Base-by-base conservation (phyloP, 768 basidiomycete species). In the Austroboletus festivus region DNA sequence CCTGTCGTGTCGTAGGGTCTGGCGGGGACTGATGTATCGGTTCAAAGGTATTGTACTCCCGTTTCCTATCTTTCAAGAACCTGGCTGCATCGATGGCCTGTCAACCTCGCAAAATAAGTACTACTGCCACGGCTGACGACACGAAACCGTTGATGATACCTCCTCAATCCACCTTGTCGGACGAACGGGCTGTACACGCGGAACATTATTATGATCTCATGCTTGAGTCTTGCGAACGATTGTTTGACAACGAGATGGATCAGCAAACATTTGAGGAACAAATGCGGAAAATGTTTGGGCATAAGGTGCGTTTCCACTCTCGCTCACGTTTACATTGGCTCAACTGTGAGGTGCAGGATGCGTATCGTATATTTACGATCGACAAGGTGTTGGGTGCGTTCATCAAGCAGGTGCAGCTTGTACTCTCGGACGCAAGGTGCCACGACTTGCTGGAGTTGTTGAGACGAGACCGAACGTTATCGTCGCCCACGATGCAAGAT, bases 161-260 rank as follows among this genome's bases (percentile, higher is more conserved):
- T n/a, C n/a, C n/a, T 1, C 60, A 71, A 18, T 24, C 58, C 16
- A 38, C 57, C 30, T 68, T 61, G 44, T 33, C 66, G 21, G 69
- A 67, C 23, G 71, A 74, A 34, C 64, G 66, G 19, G 51, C 62
- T 20, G 67, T 77, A 18, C 73, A 80, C 11, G 76, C 82, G 5
- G 77, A 77, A 23, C 82, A 88, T 55, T 89, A 82, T 57, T 97
- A 97, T 57, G 84, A 85, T 41, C 75, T 93, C 47, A 71, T 93
- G 58, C 76, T 99, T 15, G 88, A 86, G 50, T 83, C 88, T 4
- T 91, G 89, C 62, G 96, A 99, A 65, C 79, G 84, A 51, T 66
- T 98, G 38, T 96, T 97, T 55, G 94, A 94, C 61, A 89, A 87
- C 54, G 91, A 96, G 63, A 75, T 98, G 20, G 96, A 99, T 58